phyloP scores from a whole-genome alignment of 2,329 filamentous ascomycete species.

The Tolypocladium paradoxum region DNA sequence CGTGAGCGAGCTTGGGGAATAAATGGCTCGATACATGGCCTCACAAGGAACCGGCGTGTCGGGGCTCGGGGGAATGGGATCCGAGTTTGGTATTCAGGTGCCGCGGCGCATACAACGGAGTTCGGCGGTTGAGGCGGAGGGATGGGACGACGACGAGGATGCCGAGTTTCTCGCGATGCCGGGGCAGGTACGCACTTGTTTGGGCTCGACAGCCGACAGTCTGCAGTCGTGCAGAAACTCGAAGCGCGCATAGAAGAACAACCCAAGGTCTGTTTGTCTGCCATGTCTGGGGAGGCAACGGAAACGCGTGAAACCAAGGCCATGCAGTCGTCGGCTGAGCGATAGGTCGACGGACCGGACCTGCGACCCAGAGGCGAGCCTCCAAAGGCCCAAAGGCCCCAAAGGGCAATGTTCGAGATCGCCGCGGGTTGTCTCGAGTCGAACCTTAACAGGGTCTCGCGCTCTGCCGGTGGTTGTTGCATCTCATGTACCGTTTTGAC shows the following conservation, averaged over 20 bases:
- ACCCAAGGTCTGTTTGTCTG: background rate
- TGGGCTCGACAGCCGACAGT: background rate
- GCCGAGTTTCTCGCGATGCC: background rate
- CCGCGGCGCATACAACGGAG: background rate
- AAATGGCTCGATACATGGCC: background rate
- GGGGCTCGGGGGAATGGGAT: no score
- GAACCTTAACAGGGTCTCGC: background rate
- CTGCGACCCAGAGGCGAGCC: background rate
- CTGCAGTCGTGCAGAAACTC: no score
- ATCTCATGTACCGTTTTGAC: background rate
- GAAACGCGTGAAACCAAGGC: background rate
- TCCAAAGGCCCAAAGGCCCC: background rate
- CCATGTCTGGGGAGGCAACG: background rate
- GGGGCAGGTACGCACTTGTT: background rate
- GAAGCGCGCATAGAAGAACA: background rate
- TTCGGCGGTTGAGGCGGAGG: background rate
- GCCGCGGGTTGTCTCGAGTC: background rate
- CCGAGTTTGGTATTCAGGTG: background rate
- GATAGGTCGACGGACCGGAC: background rate
- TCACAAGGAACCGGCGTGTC: background rate
- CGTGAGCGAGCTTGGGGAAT: background rate
- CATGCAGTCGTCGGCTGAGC: background rate
- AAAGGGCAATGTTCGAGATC: constrained; percentile 1
- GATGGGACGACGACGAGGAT: background rate
- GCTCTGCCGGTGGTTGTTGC: background rate